Evolutionary conservation across 2,329 filamentous ascomycete species (phyloP).

Genomic region (Colletotrichum godetiae): DNA sequence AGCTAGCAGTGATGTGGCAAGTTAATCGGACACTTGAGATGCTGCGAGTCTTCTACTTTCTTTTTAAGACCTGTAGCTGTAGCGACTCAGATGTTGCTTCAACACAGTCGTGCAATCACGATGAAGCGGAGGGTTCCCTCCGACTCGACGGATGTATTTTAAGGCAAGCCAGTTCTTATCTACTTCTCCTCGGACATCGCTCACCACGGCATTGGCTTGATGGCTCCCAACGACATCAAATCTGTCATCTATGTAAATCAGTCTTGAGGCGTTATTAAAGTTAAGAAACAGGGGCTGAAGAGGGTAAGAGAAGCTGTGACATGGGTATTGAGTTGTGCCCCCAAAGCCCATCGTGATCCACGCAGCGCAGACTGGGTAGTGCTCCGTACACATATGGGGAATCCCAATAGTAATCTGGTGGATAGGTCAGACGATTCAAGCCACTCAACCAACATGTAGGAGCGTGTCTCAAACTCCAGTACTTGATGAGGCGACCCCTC

Average conservation of each 20-base stretch:
- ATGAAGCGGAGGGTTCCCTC: not conserved
- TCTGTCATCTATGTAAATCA: too few relatives aligned
- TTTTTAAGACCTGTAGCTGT: too few relatives aligned
- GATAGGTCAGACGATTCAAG: not conserved
- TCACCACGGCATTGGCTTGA: too few relatives aligned
- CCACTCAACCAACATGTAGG: not conserved
- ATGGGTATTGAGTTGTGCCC: not conserved
- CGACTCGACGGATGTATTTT: not conserved
- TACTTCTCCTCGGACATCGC: not conserved
- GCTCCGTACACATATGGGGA: not conserved
- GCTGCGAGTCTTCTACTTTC: not conserved
- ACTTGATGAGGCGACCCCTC: not conserved
- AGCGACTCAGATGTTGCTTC: not conserved
- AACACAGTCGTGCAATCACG: not conserved
- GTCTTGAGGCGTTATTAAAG: too few relatives aligned
- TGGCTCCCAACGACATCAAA: too few relatives aligned
- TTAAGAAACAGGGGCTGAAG: too few relatives aligned
- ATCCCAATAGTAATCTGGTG: not conserved
- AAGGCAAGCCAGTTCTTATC: not conserved
- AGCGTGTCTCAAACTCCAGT: not conserved
- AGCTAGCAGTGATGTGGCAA: not conserved
- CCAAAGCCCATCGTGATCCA: not conserved
- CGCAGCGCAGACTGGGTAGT: not conserved
- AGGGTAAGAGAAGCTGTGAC: too few relatives aligned
- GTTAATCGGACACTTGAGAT: not conserved